Evolutionary conservation across 345 rosid species (phyloP), one percentile per base, ranked within the genome.

Genomic region (Conringia planisiliqua): DNA sequence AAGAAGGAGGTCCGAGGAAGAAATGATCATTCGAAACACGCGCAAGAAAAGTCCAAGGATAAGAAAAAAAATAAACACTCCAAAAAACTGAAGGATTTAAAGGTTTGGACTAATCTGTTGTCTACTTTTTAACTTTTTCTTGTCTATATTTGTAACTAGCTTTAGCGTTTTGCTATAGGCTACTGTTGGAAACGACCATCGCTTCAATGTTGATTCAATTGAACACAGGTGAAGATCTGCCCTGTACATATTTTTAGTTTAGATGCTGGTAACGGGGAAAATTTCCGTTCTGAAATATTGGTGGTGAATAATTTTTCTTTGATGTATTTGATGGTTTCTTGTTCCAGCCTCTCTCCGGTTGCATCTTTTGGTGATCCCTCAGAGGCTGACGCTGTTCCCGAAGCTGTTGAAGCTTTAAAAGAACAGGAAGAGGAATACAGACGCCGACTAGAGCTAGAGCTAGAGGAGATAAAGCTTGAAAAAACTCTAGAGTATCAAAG

Each of bases 401-500:
- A 52, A 73, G 76, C 78, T 74, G 83, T 74, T 64, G 83, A 83
- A 68, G 84, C 80, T 73, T 76, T 83, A 60, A 88, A 83, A 80
- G 82, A 82, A 61, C 87, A 81, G 78, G 96, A 89, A 65, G 97
- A 90, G 72, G 97, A 90, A 82, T 74, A 84, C 68, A 86, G 83
- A 82, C 87, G 83, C 76, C 86, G 72, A 82, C 78, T 86, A 69
- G 97, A 92, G 88, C 89, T 86, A 66, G 96, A 90, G 83, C 92
- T 81, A 47, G 97, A 92, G 90, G 99, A 87, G 75, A 85, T 88
- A 78, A 90, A 89, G 85, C 97, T 92, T 22, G 90, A 89, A 81
- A 93, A 86, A 82, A 84, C 94, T 29, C 73, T 95, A 61, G 93
- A 89, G 80, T 89, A 90, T 77, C 99, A 92, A 81, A 90, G 96